Conservation (phyloP, 2,329 filamentous ascomycete species). For the Sclerotiophoma versabilis region DNA sequence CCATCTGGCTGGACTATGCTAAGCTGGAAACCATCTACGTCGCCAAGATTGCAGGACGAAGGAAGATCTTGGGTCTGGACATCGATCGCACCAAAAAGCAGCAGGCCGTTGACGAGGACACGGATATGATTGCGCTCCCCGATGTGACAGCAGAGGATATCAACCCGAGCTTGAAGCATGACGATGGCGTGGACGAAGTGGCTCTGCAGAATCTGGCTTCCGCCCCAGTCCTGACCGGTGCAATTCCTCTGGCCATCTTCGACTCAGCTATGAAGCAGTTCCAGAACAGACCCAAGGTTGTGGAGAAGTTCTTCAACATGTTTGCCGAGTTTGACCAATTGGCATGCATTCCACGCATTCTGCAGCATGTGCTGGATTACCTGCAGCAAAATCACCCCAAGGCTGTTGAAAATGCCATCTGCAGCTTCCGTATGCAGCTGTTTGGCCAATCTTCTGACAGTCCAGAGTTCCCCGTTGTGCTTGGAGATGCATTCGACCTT, state of each 20-base stretch:
- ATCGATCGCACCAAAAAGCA: slow-evolving; percentile 52
- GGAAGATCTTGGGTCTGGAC: slow-evolving; percentile 71
- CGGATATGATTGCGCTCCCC: slow-evolving; percentile 65
- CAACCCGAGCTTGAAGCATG: slow-evolving; percentile 60
- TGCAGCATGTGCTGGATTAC: slow-evolving; percentile 74
- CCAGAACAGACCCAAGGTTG: slow-evolving; percentile 70
- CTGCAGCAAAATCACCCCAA: slow-evolving; percentile 68
- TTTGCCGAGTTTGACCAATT: slow-evolving; percentile 74
- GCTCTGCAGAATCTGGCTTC: slow-evolving; percentile 69
- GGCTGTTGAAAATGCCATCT: slow-evolving; percentile 66
- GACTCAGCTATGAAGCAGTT: slow-evolving; percentile 83
- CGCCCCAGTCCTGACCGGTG: slow-evolving; percentile 88
- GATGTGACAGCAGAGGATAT: slow-evolving; percentile 69
- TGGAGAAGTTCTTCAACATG: slow-evolving; percentile 80
- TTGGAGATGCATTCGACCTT: slow-evolving; percentile 69
- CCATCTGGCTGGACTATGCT: slow-evolving; percentile 88
- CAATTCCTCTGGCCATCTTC: slow-evolving; percentile 91
- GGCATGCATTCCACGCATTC: slow-evolving; percentile 69
- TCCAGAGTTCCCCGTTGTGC: slow-evolving; percentile 73
- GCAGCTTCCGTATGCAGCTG: slow-evolving; percentile 74
- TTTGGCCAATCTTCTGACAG: slow-evolving; percentile 69
- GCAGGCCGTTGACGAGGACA: slow-evolving; percentile 52
- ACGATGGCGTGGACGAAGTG: slow-evolving; percentile 59
- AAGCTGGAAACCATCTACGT: slow-evolving; percentile 93
- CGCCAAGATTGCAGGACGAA: slow-evolving; percentile 77